Evolutionary conservation across 1,139 yeast genomes (phyloP), one percentile per base, ranked within the genome.

Genomic region (Tardiomyces blankii): DNA sequence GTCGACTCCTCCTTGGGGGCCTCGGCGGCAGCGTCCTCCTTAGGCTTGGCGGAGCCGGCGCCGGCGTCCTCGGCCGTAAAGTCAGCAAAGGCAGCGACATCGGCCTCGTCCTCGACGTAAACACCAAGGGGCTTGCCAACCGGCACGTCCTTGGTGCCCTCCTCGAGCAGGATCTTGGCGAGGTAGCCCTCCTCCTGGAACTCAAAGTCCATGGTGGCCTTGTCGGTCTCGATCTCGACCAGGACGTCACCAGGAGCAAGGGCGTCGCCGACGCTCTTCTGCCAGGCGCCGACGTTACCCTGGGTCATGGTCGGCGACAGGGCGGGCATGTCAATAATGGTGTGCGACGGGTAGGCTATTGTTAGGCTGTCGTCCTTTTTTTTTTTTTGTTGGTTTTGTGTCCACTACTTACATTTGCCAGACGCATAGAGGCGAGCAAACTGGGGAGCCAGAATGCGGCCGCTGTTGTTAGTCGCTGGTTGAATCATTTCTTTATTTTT

Each of bases 171-270:
- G 57, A 88, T 81, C 74, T 91, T 86, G 55, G 98, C 97, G 62
- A 91, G 73, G 72, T 65, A 88, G 49, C 98, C 99, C 49, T 93
- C 99, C 59, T 93, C 99, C 72, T 89, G 97, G 74, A 91, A 91
- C 70, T 91, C 99, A 61, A 88, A 91, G 70, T 93, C 99, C 96
- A 91, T 91, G 54, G 89, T 83, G 48, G 99, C 98, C 74, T 91
- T 91, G 67, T 91, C 99, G 55, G 99, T 91, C 72, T 91, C 98
- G 55, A 91, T 83, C 68, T 91, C 98, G 48, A 96, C 96, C 57
- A 91, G 78, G 47, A 93, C 81, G 63, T 89, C 96, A 66, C 98
- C 97, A 27, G 96, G 93, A 25, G 74, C 58, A 57, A 91, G 77
- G 66, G 78, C 69, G 63, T 91, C 97, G 61, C 98, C 98, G 44